Percentiles rank a stretch among this genome's conserved stretches.
These are phyloP conservation scores for Parachaetomium inaequale DNA, from an alignment of 495 filamentous ascomycete genomes.

Conservation along the genomic window DNA sequence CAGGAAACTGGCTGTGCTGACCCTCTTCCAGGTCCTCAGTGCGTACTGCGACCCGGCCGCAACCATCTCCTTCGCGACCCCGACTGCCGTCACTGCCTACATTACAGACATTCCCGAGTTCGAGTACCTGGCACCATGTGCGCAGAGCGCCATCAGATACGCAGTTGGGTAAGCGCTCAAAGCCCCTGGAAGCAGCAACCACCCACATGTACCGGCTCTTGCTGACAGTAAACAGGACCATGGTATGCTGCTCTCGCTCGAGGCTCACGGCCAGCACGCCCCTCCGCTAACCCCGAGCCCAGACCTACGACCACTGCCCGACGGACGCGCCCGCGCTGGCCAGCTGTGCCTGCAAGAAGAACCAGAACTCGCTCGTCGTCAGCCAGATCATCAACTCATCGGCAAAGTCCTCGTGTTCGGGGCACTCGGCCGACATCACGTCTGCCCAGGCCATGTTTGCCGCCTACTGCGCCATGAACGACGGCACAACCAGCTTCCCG, in stretches of 20 bases:
- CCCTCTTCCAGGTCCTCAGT: conserved; percentile 23
- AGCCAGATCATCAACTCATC: conserved; percentile 40
- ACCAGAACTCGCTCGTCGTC: conserved; percentile 40
- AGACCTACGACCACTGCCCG: conserved; percentile 36
- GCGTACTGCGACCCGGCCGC: conserved; percentile 47
- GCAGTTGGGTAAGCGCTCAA: conserved; percentile 35
- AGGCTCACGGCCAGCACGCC: background rate
- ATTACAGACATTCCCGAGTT: conserved; percentile 48
- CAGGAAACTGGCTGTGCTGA: conserved; percentile 3
- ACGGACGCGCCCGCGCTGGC: conserved; percentile 40
- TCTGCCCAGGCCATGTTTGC: conserved; percentile 48
- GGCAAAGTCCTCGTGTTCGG: conserved; percentile 40
- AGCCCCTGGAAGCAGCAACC: background rate
- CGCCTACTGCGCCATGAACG: conserved; percentile 46
- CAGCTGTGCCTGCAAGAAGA: conserved; percentile 47
- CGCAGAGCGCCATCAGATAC: conserved; percentile 36
- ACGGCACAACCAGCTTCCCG: conserved; percentile 47
- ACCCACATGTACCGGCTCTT: background rate
- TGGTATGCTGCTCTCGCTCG: conserved; percentile 26
- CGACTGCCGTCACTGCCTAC: conserved; percentile 39
- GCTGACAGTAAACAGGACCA: conserved; percentile 30
- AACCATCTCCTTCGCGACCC: conserved; percentile 35
- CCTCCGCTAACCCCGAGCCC: background rate
- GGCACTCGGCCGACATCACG: conserved; percentile 39
- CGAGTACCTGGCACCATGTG: conserved; percentile 44